Evolutionary conservation across 2,329 filamentous ascomycete species (phyloP).

Genomic region (Aspergillus transmontanensis): DNA sequence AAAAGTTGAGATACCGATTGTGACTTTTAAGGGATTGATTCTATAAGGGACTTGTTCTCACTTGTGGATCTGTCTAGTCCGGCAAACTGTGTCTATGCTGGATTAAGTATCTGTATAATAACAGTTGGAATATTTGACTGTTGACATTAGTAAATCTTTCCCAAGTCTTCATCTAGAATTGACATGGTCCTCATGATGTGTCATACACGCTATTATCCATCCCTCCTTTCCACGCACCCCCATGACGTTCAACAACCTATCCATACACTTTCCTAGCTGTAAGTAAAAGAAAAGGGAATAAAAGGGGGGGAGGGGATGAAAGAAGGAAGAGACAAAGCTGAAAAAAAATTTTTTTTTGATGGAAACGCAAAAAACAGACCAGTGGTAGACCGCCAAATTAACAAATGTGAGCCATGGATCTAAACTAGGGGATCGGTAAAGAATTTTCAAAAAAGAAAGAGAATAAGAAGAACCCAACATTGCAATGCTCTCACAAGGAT

Average conservation of each 20-base stretch:
- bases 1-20: no score
- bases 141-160: not conserved
- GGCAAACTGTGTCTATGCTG: no score
- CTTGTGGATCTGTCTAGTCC: no score
- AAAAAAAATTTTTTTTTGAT: not conserved
- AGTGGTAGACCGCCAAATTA: not conserved
- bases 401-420: not conserved
- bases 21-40: no score
- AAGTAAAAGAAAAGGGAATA: conserved; percentile 13
- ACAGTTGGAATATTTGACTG: not conserved
- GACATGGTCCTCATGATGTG: conserved; percentile 9
- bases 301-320: conserved; percentile 12
- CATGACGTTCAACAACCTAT: conserved; percentile 1
- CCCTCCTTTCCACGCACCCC: not conserved
- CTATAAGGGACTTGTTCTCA: no score
- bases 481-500: conserved; percentile 24
- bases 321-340: conserved; percentile 13
- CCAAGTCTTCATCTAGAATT: conserved; percentile 5
- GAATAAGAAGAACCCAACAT: conserved; percentile 12
- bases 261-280: conserved; percentile 12
- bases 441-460: conserved; percentile 4
- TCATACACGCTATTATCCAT: conserved; percentile 8
- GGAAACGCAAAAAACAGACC: conserved; percentile 13
- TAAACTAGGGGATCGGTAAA: not conserved
- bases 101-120: not conserved